Evolutionary conservation across 345 rosid genomes (phyloP).

Genomic region (Theobroma cacao): DNA sequence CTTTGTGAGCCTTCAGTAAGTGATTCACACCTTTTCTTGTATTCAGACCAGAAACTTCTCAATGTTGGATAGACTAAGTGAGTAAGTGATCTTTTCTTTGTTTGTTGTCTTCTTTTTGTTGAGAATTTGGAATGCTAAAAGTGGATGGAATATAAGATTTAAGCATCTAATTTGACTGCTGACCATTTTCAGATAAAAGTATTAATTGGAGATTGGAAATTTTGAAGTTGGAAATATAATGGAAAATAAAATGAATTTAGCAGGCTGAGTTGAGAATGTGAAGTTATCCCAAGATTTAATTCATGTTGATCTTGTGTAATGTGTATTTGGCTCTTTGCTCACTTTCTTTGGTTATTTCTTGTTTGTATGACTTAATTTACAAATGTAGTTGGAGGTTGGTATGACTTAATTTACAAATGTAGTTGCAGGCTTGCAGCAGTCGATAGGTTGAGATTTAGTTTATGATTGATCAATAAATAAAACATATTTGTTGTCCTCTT

Average conservation of each 20-base stretch:
- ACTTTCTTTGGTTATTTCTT: neutral
- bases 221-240: neutral
- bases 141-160: neutral
- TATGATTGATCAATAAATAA: neutral
- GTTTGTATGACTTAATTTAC: neutral
- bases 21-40: constrained; percentile 15
- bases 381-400: neutral
- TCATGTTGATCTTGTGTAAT: neutral
- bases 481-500: constrained; percentile 10
- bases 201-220: neutral
- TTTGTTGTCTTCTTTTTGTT: neutral
- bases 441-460: neutral
- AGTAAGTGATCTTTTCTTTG: no score
- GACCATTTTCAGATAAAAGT: neutral
- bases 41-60: neutral
- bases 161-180: neutral
- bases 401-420: neutral
- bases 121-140: neutral
- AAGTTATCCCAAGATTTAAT: neutral
- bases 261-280: neutral
- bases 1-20: constrained; percentile 82
- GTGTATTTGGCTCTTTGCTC: neutral
- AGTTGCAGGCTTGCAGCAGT: neutral
- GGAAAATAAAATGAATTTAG: neutral
- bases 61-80: neutral